Evolutionary conservation across 2,329 filamentous ascomycete species (phyloP).

Genomic region (Aspergillus pseudotamarii): DNA sequence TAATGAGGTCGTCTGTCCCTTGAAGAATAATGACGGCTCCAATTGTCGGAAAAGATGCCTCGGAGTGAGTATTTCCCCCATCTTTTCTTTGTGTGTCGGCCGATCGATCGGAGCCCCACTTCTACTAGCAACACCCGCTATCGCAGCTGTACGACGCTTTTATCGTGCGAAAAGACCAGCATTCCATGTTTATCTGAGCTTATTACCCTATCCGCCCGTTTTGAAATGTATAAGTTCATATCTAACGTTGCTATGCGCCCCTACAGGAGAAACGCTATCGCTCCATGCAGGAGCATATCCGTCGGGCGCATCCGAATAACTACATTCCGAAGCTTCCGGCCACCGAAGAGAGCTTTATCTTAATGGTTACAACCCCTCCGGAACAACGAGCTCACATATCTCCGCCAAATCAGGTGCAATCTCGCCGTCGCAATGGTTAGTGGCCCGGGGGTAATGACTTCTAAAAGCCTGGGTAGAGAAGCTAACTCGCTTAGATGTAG

Average conservation of each 20-base stretch:
- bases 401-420: constrained; percentile 40
- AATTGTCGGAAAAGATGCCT: constrained; percentile 97
- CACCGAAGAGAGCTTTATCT: constrained; percentile 93
- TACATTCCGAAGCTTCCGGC: constrained; percentile 98
- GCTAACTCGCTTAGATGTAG: constrained; percentile 50
- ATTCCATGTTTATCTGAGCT: not conserved
- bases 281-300: constrained; percentile 99
- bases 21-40: constrained; percentile 94
- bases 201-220: not conserved
- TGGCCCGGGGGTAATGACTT: constrained; percentile 25
- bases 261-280: constrained; percentile 88
- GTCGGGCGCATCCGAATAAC: constrained; percentile 92
- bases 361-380: constrained; percentile 93
- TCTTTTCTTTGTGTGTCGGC: constrained; percentile 16
- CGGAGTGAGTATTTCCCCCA: constrained; percentile 71
- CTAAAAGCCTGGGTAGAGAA: not conserved
- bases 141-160: not conserved
- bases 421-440: constrained; percentile 41
- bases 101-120: constrained; percentile 17
- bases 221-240: not conserved
- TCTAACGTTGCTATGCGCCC: constrained; percentile 12
- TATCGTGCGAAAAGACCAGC: not conserved
- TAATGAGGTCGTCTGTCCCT: constrained; percentile 94
- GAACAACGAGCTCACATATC: constrained; percentile 66
- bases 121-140: not conserved